Evolutionary conservation across 192 early-diverging fungal genomes (phyloP), one percentile per base, ranked within the genome.

Genomic region (Mortierella hygrophila): DNA sequence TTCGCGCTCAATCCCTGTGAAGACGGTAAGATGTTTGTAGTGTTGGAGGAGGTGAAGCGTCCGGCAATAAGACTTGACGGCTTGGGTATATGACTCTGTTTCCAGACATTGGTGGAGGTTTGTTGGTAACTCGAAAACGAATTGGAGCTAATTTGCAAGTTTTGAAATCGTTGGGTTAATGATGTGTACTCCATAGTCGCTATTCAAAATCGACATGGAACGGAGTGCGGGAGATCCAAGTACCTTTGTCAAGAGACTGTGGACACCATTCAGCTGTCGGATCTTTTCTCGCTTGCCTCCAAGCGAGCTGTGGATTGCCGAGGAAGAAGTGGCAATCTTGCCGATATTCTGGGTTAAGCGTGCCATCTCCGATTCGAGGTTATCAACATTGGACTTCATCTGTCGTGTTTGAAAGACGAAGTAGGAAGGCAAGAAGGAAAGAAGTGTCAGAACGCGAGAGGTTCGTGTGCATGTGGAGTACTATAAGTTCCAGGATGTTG

Each of bases 341-440:
- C 85, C 78, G 74, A 99, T 94, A 68, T 93, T 95, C 52, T 89
- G 78, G 32, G 93, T 89, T 47, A 99, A 89, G 55, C 93, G 87
- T 57, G 85, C 89, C 96, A 98, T 97, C 82, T 97, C 95, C 4
- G 89, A 89, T 74, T 98, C 96, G 94, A 99, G 96, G 65, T 92
- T 91, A 69, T 96, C 95, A 9, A 97, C 96, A 80, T 97, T 95
- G 6, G 90, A 90, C 85, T 94, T 94, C 95, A 99, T 97, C 91
- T 95, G 8, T 15, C 26, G n/a, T 23, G 6, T 11, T 7, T 40
- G 44, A 20, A 23, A 10, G 15, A 71, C 29, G 47, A 76, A 11
- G 68, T 74, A 77, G 69, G 63, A 41, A 65, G 60, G 7, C n/a
- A 42, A n/a, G 10, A 74, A n/a, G 71, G 9, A 71, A 8, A 37